Evolutionary conservation across 2,329 filamentous ascomycete genomes (phyloP).

Genomic region (Aspergillus pseudotamarii): DNA sequence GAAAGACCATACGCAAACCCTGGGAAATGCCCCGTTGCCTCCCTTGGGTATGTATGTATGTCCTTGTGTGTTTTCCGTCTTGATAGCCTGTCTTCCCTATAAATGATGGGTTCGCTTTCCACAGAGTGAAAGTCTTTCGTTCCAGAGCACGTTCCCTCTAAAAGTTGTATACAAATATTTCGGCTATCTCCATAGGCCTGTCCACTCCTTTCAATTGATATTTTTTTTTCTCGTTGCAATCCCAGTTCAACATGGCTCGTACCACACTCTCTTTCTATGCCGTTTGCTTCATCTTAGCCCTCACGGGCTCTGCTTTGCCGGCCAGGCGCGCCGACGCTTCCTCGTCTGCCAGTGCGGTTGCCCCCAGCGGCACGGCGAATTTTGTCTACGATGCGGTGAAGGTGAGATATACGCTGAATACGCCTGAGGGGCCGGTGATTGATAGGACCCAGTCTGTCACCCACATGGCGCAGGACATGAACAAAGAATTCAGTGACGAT

Average conservation of each 20-base stretch:
- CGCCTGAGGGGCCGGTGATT: neutral
- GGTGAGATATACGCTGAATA: constrained; percentile 15
- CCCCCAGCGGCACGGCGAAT: neutral
- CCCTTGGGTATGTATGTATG: neutral
- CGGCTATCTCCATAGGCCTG: neutral
- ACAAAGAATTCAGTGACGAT: constrained; percentile 4
- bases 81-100: neutral
- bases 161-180: neutral
- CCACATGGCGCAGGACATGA: constrained; percentile 21
- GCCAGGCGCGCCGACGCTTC: constrained; percentile 15
- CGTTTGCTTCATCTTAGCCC: constrained; percentile 32
- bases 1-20: neutral
- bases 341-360: neutral
- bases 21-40: neutral
- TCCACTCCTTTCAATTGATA: constrained; percentile 19
- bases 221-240: constrained; percentile 1
- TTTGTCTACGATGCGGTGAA: constrained; percentile 17
- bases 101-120: neutral
- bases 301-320: constrained; percentile 33
- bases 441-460: constrained; percentile 15
- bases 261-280: constrained; percentile 34
- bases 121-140: neutral
- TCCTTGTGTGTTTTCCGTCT: neutral
- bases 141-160: neutral
- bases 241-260: constrained; percentile 31